Conservation (phyloP, 306 rosid genomes). For the Macrotyloma uniflorum region DNA sequence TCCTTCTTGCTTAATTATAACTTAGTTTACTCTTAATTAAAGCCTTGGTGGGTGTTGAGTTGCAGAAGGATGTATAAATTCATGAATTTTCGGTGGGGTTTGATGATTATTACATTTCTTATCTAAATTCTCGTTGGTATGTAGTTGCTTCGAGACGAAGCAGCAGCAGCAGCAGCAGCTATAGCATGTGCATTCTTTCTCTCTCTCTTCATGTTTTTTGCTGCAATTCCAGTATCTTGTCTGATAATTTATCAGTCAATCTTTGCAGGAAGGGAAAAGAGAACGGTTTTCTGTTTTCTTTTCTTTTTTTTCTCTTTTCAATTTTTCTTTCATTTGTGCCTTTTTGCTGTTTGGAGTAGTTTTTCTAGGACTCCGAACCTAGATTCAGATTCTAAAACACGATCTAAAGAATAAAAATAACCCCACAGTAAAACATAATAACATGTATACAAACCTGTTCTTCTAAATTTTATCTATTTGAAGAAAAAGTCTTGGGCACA, state of each 20-base stretch:
- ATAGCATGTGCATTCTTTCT: constrained; percentile 24
- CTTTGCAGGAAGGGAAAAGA: constrained; percentile 42
- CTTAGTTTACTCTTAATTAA: constrained; percentile 54
- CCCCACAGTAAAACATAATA: constrained; percentile 9
- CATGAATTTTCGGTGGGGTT: constrained; percentile 48
- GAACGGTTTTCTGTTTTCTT: constrained; percentile 17
- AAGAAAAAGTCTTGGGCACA: constrained; percentile 44
- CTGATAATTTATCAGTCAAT: constrained; percentile 53
- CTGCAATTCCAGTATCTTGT: constrained; percentile 52
- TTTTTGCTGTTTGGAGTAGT: constrained; percentile 23
- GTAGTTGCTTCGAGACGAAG: constrained; percentile 64
- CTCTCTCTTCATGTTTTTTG: constrained; percentile 32
- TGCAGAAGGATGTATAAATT: constrained; percentile 69
- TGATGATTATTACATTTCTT: constrained; percentile 10
- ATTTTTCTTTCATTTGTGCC: not conserved
- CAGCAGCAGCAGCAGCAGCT: constrained; percentile 48
- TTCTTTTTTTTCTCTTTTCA: not conserved
- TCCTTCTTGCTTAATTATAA: constrained; percentile 55
- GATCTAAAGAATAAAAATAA: constrained; percentile 36
- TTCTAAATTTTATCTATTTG: constrained; percentile 30
- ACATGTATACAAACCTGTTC: constrained; percentile 3
- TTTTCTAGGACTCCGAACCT: constrained; percentile 37
- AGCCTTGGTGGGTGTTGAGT: constrained; percentile 43
- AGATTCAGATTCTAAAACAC: constrained; percentile 45
- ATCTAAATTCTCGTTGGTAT: constrained; percentile 19